phyloP scores from a whole-genome alignment of 2,329 filamentous ascomycete species.

The Aureobasidium sp. region DNA sequence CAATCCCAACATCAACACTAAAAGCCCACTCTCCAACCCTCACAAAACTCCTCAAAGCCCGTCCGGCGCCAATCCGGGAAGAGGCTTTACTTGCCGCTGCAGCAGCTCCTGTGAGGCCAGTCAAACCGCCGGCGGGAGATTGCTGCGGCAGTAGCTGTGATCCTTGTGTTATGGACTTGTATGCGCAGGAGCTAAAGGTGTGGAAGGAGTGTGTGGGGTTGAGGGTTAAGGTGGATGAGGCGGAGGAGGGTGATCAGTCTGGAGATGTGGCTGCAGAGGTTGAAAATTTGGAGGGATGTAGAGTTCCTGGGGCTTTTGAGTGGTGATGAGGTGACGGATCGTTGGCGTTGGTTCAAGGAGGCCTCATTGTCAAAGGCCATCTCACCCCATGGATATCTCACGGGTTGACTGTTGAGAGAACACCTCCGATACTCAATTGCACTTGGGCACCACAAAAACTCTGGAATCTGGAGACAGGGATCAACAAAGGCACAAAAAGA shows the following conservation, averaged over 20 bases:
- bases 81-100: slow-evolving; percentile 5
- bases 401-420: not conserved
- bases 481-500: not conserved
- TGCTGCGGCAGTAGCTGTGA: slow-evolving; percentile 18
- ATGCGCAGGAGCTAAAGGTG: slow-evolving; percentile 15
- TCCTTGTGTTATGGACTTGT: slow-evolving; percentile 18
- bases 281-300: not conserved
- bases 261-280: not conserved
- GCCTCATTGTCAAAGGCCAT: not conserved
- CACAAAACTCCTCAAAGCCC: slow-evolving; percentile 12
- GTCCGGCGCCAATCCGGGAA: slow-evolving; percentile 14
- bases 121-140: slow-evolving; percentile 17
- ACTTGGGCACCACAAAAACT: not conserved
- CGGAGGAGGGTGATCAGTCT: not conserved
- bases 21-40: slow-evolving; percentile 15
- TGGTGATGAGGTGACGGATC: not conserved
- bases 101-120: not conserved
- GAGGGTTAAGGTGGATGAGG: not conserved
- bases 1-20: not conserved
- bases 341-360: not conserved
- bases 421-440: not conserved
- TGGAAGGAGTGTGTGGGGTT: slow-evolving; percentile 14
- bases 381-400: not conserved
- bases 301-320: slow-evolving; percentile 3
- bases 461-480: not conserved